These are phyloP conservation scores for Phaffomyces thermotolerans DNA, from an alignment of 805 yeast genomes.

Conservation along the genomic window DNA sequence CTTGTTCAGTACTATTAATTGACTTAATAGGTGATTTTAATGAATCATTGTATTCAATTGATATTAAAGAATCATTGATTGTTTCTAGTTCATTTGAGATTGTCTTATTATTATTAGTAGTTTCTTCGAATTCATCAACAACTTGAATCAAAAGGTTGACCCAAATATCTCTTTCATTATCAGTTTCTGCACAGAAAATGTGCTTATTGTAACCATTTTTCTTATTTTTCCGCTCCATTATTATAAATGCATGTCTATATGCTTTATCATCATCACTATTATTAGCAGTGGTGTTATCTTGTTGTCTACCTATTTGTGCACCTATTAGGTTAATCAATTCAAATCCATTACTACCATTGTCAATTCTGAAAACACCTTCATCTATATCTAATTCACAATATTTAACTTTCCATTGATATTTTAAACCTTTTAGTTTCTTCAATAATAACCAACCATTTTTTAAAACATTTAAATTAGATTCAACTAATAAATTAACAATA, in stretches of 20 bases:
- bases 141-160: conserved; percentile 38
- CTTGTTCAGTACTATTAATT: not conserved
- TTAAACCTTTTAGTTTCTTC: conserved; percentile 51
- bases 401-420: conserved; percentile 58
- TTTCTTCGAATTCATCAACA: conserved; percentile 15
- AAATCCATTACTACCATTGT: conserved; percentile 43
- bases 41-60: conserved; percentile 5
- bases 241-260: conserved; percentile 53
- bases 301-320: conserved; percentile 51
- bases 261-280: conserved; percentile 21
- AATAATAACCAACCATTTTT: conserved; percentile 63
- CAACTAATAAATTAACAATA: conserved; percentile 52
- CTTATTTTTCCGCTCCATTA: conserved; percentile 38
- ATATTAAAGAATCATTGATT: conserved; percentile 8
- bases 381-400: conserved; percentile 52
- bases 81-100: conserved; percentile 11
- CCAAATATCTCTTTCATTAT: conserved; percentile 71
- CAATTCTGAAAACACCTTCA: conserved; percentile 51
- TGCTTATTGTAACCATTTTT: conserved; percentile 38
- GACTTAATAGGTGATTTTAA: not conserved
- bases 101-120: not conserved
- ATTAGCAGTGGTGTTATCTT: conserved; percentile 14
- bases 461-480: conserved; percentile 40
- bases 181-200: conserved; percentile 72
- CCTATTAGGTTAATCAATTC: conserved; percentile 46